Conservation (phyloP, 352 stramenopile species). For the Phytophthora pisi region DNA sequence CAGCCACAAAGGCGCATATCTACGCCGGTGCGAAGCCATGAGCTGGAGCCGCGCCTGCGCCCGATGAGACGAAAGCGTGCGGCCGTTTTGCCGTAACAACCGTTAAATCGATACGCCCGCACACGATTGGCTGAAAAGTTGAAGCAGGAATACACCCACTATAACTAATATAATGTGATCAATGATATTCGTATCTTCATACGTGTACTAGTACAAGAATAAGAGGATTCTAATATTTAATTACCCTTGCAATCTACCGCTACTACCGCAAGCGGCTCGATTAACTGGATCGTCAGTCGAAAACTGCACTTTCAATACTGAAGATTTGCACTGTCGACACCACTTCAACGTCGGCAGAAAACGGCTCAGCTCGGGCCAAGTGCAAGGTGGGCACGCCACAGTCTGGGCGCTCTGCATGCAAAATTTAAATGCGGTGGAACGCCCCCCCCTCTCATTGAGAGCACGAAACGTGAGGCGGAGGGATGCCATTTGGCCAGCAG, state of each 20-base stretch:
- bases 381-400: constrained; percentile 21
- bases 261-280: no score
- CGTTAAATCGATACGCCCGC: constrained; percentile 2
- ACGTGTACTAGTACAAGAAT: no score
- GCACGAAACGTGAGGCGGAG: no score
- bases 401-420: constrained; percentile 5
- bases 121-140: constrained; percentile 10
- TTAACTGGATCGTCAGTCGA: constrained; percentile 6
- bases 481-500: background rate
- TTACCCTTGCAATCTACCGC: no score
- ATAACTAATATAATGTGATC: no score
- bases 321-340: constrained; percentile 35
- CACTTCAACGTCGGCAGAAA: constrained; percentile 29
- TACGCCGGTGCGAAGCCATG: constrained; percentile 32
- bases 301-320: constrained; percentile 27
- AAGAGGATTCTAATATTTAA: no score
- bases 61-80: constrained; percentile 36
- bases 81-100: background rate
- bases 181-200: no score
- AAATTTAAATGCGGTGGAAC: constrained; percentile 12
- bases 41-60: constrained; percentile 4
- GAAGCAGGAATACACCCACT: background rate
- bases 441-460: background rate
- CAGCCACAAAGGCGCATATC: constrained; percentile 28
- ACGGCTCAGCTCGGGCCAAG: constrained; percentile 9